Conservation (phyloP, 768 basidiomycete genomes). For the Candolleomyces aberdarensis region DNA sequence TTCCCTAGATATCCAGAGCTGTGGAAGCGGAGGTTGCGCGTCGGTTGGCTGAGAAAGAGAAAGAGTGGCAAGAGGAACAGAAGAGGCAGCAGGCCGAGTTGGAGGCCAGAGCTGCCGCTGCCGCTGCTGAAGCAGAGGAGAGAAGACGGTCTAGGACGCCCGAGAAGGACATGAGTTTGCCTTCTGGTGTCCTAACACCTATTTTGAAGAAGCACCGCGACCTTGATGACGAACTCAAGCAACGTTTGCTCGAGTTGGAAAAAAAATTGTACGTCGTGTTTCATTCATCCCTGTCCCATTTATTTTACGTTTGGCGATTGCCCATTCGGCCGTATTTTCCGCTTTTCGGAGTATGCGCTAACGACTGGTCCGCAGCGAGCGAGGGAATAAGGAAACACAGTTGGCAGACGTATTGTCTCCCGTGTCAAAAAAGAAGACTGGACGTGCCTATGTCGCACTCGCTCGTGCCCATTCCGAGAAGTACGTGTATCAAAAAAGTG, state of each 20-base stretch:
- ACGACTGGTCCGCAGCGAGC: conserved; percentile 42
- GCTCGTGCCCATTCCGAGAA: conserved; percentile 80
- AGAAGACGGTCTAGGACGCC: conserved; percentile 35
- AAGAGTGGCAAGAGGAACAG: conserved; percentile 33
- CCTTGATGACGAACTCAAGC: conserved; percentile 63
- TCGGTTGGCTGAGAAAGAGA: conserved; percentile 53
- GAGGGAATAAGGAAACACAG: conserved; percentile 56
- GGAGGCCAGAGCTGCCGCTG: conserved; percentile 14
- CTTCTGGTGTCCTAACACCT: conserved; percentile 56
- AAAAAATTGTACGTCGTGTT: conserved; percentile 58
- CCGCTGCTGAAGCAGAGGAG: conserved; percentile 23
- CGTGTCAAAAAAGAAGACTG: conserved; percentile 76
- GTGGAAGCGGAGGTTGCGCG: conserved; percentile 75
- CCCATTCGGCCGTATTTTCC: no score
- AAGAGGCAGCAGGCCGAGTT: conserved; percentile 29
- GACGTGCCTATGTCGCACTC: conserved; percentile 79
- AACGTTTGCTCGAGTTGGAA: conserved; percentile 66
- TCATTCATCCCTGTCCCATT: no score
- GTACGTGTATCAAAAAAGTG: conserved; percentile 34
- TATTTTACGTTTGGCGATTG: no score
- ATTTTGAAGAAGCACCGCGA: conserved; percentile 64
- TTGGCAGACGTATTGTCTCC: conserved; percentile 66
- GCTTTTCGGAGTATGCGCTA: not conserved
- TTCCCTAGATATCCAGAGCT: conserved; percentile 61
- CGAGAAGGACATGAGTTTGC: conserved; percentile 33